phyloP scores from a whole-genome alignment of 768 basidiomycete genomes.

The Peribolospora baueri region DNA sequence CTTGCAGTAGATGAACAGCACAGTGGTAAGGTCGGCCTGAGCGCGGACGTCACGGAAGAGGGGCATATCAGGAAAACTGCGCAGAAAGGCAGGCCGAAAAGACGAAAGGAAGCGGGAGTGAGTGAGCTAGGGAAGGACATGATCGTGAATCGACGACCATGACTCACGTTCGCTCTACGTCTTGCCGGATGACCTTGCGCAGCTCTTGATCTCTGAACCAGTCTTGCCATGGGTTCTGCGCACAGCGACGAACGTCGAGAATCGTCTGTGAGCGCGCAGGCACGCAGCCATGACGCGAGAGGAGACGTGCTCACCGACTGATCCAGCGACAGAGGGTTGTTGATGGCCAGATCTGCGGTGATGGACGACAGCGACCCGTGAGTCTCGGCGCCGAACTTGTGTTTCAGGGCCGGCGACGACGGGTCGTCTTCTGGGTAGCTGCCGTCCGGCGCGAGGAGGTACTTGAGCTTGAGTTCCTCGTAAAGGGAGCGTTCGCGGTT shows the following conservation, averaged over 20 bases:
- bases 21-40: slow-evolving; percentile 55
- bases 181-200: slow-evolving; percentile 67
- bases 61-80: slow-evolving; percentile 77
- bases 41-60: slow-evolving; percentile 61
- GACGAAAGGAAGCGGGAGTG: neutral
- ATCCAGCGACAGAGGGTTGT: slow-evolving; percentile 50
- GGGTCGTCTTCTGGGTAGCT: slow-evolving; percentile 45
- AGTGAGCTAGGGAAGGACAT: neutral
- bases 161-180: slow-evolving; percentile 79
- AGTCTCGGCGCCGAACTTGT: slow-evolving; percentile 14
- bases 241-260: slow-evolving; percentile 4
- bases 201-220: slow-evolving; percentile 82
- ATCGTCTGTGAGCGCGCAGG: neutral
- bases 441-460: slow-evolving; percentile 65
- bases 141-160: neutral
- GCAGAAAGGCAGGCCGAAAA: too few species aligned
- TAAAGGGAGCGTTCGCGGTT: slow-evolving; percentile 20
- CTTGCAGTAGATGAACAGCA: slow-evolving; percentile 61
- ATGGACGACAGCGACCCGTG: slow-evolving; percentile 9
- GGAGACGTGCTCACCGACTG: neutral
- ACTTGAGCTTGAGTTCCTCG: slow-evolving; percentile 33
- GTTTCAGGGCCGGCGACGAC: slow-evolving; percentile 29
- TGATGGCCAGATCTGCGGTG: slow-evolving; percentile 33
- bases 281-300: neutral
- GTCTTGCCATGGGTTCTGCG: slow-evolving; percentile 75